phyloP scores from a whole-genome alignment of 2,329 filamentous ascomycete genomes.

The Nakataea oryzae region DNA sequence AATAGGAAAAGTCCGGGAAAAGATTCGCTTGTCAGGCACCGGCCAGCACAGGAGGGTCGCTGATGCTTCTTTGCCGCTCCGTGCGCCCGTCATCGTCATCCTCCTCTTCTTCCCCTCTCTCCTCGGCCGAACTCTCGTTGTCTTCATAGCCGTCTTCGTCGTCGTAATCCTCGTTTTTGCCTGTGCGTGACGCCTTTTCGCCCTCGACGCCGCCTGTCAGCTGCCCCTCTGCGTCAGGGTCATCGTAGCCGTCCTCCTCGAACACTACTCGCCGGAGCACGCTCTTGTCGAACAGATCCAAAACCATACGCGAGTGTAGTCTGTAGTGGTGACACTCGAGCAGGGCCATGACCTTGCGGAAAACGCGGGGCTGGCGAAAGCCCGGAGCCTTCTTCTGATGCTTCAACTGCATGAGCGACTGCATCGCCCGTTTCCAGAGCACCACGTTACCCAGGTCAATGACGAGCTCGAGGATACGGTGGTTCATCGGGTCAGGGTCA shows the following conservation, averaged over 20 bases:
- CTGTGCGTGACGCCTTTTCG: slow-evolving; percentile 10
- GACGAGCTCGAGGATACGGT: slow-evolving; percentile 75
- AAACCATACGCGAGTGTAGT: slow-evolving; percentile 76
- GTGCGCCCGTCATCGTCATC: slow-evolving; percentile 52
- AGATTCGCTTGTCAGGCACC: neutral
- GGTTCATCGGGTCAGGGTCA: slow-evolving; percentile 40
- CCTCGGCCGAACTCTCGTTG: slow-evolving; percentile 6
- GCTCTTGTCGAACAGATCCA: slow-evolving; percentile 88
- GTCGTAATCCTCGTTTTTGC: slow-evolving; percentile 13
- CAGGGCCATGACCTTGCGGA: slow-evolving; percentile 74
- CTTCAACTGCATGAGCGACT: slow-evolving; percentile 72
- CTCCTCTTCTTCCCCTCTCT: slow-evolving; percentile 22
- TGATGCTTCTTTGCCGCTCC: slow-evolving; percentile 44
- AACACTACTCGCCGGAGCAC: slow-evolving; percentile 80
- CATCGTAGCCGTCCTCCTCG: slow-evolving; percentile 48
- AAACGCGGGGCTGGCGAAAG: slow-evolving; percentile 68
- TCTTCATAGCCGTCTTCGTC: slow-evolving; percentile 13
- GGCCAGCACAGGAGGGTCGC: slow-evolving; percentile 20
- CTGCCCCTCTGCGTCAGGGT: slow-evolving; percentile 16
- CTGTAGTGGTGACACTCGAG: slow-evolving; percentile 86
- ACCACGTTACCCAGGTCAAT: slow-evolving; percentile 90
- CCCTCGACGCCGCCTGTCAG: slow-evolving; percentile 8
- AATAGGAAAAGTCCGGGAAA: neutral
- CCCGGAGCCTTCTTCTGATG: slow-evolving; percentile 60
- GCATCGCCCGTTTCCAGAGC: slow-evolving; percentile 75